phyloP scores from a whole-genome alignment of 352 stramenopile species.

The Phytophthora sansomeana region DNA sequence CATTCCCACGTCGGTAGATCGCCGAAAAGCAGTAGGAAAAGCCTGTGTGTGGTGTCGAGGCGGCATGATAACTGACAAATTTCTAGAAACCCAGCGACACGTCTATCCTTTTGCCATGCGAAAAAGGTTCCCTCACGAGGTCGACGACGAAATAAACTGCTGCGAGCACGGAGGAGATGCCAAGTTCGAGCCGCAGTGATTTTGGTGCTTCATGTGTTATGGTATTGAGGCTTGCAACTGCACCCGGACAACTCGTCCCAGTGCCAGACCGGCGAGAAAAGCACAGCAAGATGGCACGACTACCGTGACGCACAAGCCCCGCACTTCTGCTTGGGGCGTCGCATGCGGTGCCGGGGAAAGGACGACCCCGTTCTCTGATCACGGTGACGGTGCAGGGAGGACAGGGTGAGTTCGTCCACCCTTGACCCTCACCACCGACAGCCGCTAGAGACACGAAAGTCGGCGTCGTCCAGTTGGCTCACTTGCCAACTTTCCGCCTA shows the following conservation, averaged over 20 bases:
- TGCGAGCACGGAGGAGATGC: background rate
- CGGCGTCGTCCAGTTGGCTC: conserved; percentile 30
- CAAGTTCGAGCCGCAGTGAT: background rate
- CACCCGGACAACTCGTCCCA: background rate
- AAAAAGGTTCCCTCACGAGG: conserved; percentile 9
- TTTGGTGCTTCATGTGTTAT: background rate
- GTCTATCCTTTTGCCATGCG: conserved; percentile 27
- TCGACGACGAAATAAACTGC: conserved; percentile 14
- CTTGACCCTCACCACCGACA: conserved; percentile 30
- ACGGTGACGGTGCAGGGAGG: conserved; percentile 16
- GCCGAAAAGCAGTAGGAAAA: conserved; percentile 3
- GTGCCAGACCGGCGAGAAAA: background rate
- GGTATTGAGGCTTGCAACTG: background rate
- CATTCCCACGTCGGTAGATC: conserved; percentile 12
- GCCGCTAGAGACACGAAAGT: conserved; percentile 26
- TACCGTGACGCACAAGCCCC: conserved; percentile 3
- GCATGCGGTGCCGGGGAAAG: conserved; percentile 26
- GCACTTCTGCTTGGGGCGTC: conserved; percentile 30
- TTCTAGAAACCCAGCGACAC: conserved; percentile 23
- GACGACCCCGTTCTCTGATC: conserved; percentile 14
- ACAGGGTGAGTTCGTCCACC: conserved; percentile 25
- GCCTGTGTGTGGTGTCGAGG: conserved; percentile 1
- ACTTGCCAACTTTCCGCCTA: conserved; percentile 45
- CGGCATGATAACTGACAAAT: conserved; percentile 30
- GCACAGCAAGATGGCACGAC: conserved; percentile 13